These are phyloP conservation scores for Wickerhamiella hasegawae DNA, from an alignment of 805 yeast genomes.

Conservation along the genomic window DNA sequence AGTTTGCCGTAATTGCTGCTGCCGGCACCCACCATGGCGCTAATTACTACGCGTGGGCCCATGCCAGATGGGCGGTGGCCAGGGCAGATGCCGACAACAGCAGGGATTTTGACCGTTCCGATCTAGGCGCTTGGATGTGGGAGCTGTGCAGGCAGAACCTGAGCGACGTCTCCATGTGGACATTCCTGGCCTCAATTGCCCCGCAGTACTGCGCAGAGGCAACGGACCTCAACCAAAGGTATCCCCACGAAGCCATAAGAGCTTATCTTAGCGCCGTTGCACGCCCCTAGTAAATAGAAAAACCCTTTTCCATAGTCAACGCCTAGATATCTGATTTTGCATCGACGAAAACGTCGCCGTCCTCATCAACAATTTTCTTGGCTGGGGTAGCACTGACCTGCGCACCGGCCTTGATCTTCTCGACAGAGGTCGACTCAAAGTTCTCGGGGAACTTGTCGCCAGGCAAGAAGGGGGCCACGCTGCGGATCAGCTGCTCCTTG, in stretches of 20 bases:
- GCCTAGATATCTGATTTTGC: slow-evolving; percentile 4
- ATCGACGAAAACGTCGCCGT: slow-evolving; percentile 13
- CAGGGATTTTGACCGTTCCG: background rate
- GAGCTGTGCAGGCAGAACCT: slow-evolving; percentile 13
- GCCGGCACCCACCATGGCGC: slow-evolving; percentile 28
- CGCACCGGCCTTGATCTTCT: background rate
- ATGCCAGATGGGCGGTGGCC: slow-evolving; percentile 21
- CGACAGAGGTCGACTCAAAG: slow-evolving; percentile 29
- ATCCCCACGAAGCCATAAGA: slow-evolving; percentile 11
- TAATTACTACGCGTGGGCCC: slow-evolving; percentile 35
- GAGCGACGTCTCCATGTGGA: slow-evolving; percentile 22
- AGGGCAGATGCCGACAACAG: background rate
- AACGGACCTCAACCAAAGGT: background rate
- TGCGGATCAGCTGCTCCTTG: slow-evolving; percentile 40
- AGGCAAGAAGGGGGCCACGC: slow-evolving; percentile 65
- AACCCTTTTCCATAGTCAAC: background rate
- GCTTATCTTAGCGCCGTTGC: slow-evolving; percentile 2
- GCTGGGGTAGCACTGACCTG: background rate
- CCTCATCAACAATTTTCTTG: slow-evolving; percentile 2
- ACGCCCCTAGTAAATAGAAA: background rate
- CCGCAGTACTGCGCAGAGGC: slow-evolving; percentile 6
- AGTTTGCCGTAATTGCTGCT: slow-evolving; percentile 17
- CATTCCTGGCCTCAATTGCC: slow-evolving; percentile 13
- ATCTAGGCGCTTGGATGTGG: slow-evolving; percentile 4
- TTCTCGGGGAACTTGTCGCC: slow-evolving; percentile 56